Conservation (phyloP, 768 basidiomycete species). For the Panus rudis region DNA sequence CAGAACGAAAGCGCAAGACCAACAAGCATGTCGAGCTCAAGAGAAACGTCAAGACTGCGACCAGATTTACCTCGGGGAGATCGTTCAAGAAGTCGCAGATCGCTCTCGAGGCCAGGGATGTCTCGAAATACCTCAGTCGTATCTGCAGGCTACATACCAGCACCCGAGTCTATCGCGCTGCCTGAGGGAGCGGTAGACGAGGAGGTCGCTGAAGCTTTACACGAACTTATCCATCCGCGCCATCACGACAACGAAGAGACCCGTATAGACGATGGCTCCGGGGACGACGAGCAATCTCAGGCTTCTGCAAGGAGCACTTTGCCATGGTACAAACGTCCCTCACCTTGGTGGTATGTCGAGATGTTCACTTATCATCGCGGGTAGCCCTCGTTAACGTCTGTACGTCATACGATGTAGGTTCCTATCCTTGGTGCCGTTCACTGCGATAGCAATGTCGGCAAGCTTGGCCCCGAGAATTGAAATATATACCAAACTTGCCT, state of each 20-base stretch:
- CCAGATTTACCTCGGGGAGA: no score
- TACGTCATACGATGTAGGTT: constrained; percentile 38
- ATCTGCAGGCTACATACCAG: no score
- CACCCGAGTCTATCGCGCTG: constrained; percentile 30
- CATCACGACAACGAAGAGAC: constrained; percentile 30
- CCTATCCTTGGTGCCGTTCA: constrained; percentile 44
- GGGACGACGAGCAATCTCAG: constrained; percentile 13
- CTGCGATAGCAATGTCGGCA: constrained; percentile 46
- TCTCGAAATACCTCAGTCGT: constrained; percentile 17
- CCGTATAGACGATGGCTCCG: constrained; percentile 18
- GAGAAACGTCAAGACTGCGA: no score
- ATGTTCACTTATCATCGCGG: background rate
- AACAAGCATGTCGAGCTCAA: no score
- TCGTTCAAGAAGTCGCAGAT: no score
- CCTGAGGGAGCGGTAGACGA: constrained; percentile 41
- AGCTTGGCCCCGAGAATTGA: constrained; percentile 67
- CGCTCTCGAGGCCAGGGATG: constrained; percentile 5
- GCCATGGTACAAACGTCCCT: constrained; percentile 75
- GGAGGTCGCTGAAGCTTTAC: constrained; percentile 38
- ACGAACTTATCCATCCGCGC: constrained; percentile 38
- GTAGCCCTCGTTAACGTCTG: background rate
- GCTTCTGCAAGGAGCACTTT: constrained; percentile 21
- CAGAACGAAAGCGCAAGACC: no score
- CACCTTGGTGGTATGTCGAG: constrained; percentile 57
- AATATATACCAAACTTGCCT: constrained; percentile 67